These are phyloP conservation scores for Fibroporia radiculosa DNA, from an alignment of 768 basidiomycete genomes.

Conservation along the genomic window DNA sequence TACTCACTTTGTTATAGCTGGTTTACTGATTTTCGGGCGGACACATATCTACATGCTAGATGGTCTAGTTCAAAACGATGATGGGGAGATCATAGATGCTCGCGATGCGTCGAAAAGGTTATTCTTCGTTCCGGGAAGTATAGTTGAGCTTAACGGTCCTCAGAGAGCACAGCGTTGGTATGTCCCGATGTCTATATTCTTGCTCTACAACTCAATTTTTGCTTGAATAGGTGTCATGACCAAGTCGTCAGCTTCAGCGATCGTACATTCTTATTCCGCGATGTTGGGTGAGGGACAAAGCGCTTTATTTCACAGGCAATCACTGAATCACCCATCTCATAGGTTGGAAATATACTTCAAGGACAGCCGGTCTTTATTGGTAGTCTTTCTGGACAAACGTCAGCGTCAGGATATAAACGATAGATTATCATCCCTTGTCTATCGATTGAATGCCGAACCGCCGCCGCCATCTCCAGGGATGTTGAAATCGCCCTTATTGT, in stretches of 20 bases:
- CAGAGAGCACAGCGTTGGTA: slow-evolving; percentile 82
- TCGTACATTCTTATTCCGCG: slow-evolving; percentile 82
- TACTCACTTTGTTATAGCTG: slow-evolving; percentile 39
- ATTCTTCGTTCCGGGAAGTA: slow-evolving; percentile 79
- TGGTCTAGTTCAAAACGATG: slow-evolving; percentile 79
- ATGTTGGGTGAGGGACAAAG: slow-evolving; percentile 64
- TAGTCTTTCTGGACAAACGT: slow-evolving; percentile 70
- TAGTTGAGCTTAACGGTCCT: slow-evolving; percentile 71
- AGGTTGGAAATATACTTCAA: slow-evolving; percentile 91
- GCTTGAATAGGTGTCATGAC: slow-evolving; percentile 54
- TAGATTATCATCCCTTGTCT: slow-evolving; percentile 40
- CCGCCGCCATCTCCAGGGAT: slow-evolving; percentile 37
- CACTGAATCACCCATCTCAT: background rate
- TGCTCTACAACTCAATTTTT: background rate
- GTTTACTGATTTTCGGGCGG: slow-evolving; percentile 79
- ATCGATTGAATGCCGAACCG: slow-evolving; percentile 21
- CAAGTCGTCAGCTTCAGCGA: slow-evolving; percentile 75
- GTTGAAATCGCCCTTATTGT: slow-evolving; percentile 44
- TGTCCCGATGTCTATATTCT: slow-evolving; percentile 12
- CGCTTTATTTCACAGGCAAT: background rate
- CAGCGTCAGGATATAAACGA: slow-evolving; percentile 55
- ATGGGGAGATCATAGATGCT: slow-evolving; percentile 84
- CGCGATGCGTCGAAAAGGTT: slow-evolving; percentile 76
- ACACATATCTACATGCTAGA: slow-evolving; percentile 88
- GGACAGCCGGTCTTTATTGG: slow-evolving; percentile 80